A percentile compares a stretch with the other conserved stretches of the same genome.
Conservation (phyloP, 2,329 filamentous ascomycete genomes). For the Alternaria hordeiaustralica region DNA sequence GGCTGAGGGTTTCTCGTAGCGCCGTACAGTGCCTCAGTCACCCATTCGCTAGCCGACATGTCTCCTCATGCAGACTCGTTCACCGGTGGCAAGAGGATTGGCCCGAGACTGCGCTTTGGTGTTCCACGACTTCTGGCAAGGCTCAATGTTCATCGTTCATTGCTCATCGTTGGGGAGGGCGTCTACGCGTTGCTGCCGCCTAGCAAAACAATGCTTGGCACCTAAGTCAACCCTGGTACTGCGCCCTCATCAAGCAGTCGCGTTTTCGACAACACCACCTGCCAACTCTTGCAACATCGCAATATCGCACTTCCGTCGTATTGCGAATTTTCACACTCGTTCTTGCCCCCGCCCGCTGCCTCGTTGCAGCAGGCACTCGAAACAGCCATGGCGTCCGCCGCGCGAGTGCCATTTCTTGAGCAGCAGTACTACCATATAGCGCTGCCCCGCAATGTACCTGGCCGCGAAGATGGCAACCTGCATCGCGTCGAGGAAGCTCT, state of each 20-base stretch:
- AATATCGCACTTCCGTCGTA: not conserved
- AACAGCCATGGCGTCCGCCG: slow-evolving; percentile 25
- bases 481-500: slow-evolving; percentile 37
- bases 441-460: slow-evolving; percentile 50
- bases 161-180: not conserved
- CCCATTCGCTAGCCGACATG: not conserved
- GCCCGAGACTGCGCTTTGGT: not conserved
- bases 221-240: not conserved
- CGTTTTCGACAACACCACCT: not conserved
- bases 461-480: slow-evolving; percentile 39
- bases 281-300: not conserved
- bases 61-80: not conserved
- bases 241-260: not conserved
- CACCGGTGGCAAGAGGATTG: not conserved
- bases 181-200: not conserved
- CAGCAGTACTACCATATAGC: slow-evolving; percentile 48
- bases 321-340: not conserved
- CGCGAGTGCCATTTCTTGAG: slow-evolving; percentile 19
- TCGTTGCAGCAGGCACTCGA: slow-evolving; percentile 1
- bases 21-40: not conserved
- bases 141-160: slow-evolving; percentile 7
- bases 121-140: not conserved
- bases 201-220: not conserved
- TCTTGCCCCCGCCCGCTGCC: not conserved
- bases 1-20: not conserved